Conservation (phyloP, 306 rosid genomes). For the Cicer pinnatifidum region DNA sequence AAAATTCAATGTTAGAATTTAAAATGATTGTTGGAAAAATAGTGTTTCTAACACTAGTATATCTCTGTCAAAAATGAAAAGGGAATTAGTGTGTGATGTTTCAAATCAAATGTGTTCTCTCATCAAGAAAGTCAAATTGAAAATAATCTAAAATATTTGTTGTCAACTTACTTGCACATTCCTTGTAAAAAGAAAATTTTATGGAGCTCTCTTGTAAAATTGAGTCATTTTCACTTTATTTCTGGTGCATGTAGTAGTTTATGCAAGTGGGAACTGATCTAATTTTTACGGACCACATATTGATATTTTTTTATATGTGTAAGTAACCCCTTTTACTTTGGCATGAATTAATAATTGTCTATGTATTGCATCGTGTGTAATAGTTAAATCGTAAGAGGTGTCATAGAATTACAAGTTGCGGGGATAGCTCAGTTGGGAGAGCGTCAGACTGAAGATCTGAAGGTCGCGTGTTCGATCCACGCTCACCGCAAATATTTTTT, state of each 20-base stretch:
- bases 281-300: not conserved
- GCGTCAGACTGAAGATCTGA: constrained; percentile 48
- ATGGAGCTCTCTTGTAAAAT: no score
- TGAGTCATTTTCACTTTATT: no score
- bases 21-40: no score
- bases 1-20: no score
- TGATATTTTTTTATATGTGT: not conserved
- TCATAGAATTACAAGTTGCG: not conserved
- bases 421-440: constrained; percentile 54
- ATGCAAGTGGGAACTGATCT: no score
- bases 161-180: not conserved
- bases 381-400: no score
- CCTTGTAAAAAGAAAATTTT: no score
- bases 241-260: no score
- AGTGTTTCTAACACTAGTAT: no score
- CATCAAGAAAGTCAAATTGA: not conserved
- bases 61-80: no score
- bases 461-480: constrained; percentile 51
- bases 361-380: no score
- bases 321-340: not conserved
- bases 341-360: not conserved
- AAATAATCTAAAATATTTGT: not conserved
- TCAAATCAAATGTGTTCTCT: not conserved
- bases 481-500: constrained; percentile 27
- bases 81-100: no score